Evolutionary conservation across 2,329 filamentous ascomycete genomes (phyloP).

Genomic region (Phaeosphaeriaceae sp.): DNA sequence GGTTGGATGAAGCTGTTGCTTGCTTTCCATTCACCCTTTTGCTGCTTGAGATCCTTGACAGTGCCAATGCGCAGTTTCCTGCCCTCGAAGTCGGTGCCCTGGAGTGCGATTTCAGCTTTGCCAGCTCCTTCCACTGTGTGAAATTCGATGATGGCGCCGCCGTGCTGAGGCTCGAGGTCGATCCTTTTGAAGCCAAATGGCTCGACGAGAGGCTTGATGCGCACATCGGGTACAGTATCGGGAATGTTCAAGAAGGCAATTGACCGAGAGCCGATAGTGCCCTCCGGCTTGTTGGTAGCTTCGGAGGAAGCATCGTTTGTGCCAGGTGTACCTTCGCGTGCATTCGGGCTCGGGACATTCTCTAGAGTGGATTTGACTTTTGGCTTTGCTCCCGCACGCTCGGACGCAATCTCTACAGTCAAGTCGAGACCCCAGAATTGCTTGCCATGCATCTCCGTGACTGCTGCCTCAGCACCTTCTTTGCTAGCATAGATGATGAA

Average conservation of each 20-base stretch:
- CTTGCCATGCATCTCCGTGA: constrained; percentile 70
- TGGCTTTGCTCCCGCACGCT: constrained; percentile 54
- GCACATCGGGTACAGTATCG: constrained; percentile 89
- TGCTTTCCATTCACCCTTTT: constrained; percentile 49
- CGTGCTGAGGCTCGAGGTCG: constrained; percentile 78
- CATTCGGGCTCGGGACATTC: constrained; percentile 50
- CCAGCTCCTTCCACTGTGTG: constrained; percentile 73
- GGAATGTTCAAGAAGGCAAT: constrained; percentile 85
- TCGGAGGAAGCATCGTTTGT: constrained; percentile 34
- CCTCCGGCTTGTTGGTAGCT: constrained; percentile 19
- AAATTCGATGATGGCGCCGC: constrained; percentile 87
- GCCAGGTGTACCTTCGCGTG: constrained; percentile 47
- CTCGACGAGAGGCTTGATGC: constrained; percentile 76
- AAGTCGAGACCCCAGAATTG: constrained; percentile 73
- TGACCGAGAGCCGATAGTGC: constrained; percentile 60
- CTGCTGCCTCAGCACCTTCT: constrained; percentile 69
- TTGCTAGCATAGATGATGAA: constrained; percentile 78
- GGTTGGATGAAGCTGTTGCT: constrained; percentile 41
- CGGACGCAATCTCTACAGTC: constrained; percentile 61
- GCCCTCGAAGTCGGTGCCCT: constrained; percentile 49
- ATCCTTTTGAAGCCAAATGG: constrained; percentile 79
- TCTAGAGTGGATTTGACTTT: constrained; percentile 54
- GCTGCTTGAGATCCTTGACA: constrained; percentile 55
- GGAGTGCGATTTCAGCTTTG: constrained; percentile 64
- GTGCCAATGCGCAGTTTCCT: constrained; percentile 55